Evolutionary conservation across 306 rosid genomes (phyloP), one percentile per base, ranked within the genome.

Genomic region (Arachis hypogaea): DNA sequence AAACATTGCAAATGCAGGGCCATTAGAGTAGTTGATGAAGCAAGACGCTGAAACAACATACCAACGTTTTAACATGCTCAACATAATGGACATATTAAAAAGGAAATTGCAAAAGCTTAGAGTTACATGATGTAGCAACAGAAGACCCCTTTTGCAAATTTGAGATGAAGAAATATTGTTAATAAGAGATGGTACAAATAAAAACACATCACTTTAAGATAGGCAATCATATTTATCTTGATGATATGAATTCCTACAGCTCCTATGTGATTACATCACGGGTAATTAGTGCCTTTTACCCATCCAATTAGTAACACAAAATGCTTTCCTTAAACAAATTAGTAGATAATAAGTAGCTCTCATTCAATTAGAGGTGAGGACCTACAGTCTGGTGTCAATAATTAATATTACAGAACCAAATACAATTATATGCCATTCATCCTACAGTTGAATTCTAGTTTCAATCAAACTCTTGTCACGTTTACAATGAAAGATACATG

Each of bases 1-100:
- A 70, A 74, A 92, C 83, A 77, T 68, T 87, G 95, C 65, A 95
- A 79, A 33, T 59, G 86, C 84, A 92, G 78, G 41, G 93, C 91
- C 88, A 85, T 86, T 59, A 78, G 81, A 3, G 77, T 85, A 61
- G 87, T 84, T 66, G 99, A 86, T 6, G 89, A 76, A 75, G 89
- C 89, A 78, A 92, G 80, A 68, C 85, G 96, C 98, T 95, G 76
- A 69, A 84, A 75, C 52, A 83, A 78, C 42, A 77, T 85, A 66
- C 11, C 54, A 78, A 77, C 11, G 59, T 54, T 74, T 78, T 82
- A 58, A 76, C 59, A 81, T 44, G 63, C 38, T 72, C 63, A 78
- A 11, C 52, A 66, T 43, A 33, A 56, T 42, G 8, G 55, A 72
- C 10, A 62, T 29, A 66, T 61, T 59, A 67, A 18, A 18, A 38